phyloP scores from a whole-genome alignment of 73 alveolate genomes.

The Symbiodinium natans region DNA sequence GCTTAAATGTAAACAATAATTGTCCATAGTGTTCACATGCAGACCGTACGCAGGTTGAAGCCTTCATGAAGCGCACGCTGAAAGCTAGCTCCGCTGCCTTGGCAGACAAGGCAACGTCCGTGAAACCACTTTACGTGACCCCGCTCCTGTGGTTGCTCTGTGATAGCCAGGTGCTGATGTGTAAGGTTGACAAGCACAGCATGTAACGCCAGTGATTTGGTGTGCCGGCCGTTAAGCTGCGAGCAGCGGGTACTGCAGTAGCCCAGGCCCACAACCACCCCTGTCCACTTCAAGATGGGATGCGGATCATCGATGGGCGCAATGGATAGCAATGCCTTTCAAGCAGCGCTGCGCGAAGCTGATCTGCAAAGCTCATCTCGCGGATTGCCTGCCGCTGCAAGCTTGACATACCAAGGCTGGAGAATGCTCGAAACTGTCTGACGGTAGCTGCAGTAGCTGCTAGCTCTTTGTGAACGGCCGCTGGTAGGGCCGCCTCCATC shows the following conservation, averaged over 20 bases:
- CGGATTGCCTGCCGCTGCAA: slow-evolving; percentile 9
- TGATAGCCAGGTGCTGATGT: too few species aligned
- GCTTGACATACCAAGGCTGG: slow-evolving; percentile 53
- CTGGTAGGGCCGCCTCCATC: neutral
- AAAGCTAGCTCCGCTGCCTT: slow-evolving; percentile 67
- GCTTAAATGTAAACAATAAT: too few species aligned
- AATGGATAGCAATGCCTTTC: slow-evolving; percentile 63
- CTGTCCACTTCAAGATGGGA: neutral
- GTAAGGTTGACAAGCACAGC: too few species aligned
- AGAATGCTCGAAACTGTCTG: too few species aligned
- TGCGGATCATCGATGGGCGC: slow-evolving; percentile 24
- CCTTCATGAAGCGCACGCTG: slow-evolving; percentile 63
- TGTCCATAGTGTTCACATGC: neutral
- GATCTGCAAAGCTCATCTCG: neutral
- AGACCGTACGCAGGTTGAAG: slow-evolving; percentile 52
- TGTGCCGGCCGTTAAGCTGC: too few species aligned
- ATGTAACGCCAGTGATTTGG: too few species aligned
- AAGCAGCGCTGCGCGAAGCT: slow-evolving; percentile 44
- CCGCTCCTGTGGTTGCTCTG: too few species aligned
- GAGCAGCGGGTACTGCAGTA: neutral
- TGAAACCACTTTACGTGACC: too few species aligned
- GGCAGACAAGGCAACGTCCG: slow-evolving; percentile 54
- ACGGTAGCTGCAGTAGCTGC: too few species aligned
- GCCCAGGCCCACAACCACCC: neutral
- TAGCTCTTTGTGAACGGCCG: neutral